Evolutionary conservation across 1,284 basidiomycete species (phyloP).

Genomic region (Hypsizygus ulmarius): DNA sequence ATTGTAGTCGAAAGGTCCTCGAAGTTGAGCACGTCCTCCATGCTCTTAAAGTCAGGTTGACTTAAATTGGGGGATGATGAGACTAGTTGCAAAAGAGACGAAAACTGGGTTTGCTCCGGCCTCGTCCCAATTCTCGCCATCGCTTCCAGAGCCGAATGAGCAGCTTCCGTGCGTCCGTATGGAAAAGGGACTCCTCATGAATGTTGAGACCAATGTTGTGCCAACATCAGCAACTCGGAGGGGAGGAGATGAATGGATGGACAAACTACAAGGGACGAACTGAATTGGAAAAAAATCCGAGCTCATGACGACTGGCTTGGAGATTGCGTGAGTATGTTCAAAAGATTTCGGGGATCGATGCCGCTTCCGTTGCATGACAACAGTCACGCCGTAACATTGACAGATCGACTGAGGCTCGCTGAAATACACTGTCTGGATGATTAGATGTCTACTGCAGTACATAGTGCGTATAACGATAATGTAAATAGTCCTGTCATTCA

Average conservation of each 20-base stretch:
- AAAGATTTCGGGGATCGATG: no score
- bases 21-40: conserved; percentile 15
- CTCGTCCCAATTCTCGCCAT: conserved; percentile 3
- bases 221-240: conserved; percentile 4
- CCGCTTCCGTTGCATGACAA: no score
- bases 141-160: neutral
- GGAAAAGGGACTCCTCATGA: conserved; percentile 4
- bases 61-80: conserved; percentile 5
- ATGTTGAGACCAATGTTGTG: conserved; percentile 12
- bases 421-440: no score
- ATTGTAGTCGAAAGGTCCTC: conserved; percentile 3
- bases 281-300: no score
- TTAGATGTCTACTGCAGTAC: conserved; percentile 14
- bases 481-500: neutral
- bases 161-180: neutral
- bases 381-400: no score
- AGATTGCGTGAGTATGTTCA: no score
- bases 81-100: conserved; percentile 25
- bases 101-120: conserved; percentile 27
- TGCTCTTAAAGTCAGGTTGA: conserved; percentile 13
- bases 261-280: no score
- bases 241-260: no score
- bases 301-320: no score
- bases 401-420: no score
- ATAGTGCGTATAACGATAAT: neutral